phyloP scores from a whole-genome alignment of 73 alveolate genomes.

The Paramecium tetraurelia region DNA sequence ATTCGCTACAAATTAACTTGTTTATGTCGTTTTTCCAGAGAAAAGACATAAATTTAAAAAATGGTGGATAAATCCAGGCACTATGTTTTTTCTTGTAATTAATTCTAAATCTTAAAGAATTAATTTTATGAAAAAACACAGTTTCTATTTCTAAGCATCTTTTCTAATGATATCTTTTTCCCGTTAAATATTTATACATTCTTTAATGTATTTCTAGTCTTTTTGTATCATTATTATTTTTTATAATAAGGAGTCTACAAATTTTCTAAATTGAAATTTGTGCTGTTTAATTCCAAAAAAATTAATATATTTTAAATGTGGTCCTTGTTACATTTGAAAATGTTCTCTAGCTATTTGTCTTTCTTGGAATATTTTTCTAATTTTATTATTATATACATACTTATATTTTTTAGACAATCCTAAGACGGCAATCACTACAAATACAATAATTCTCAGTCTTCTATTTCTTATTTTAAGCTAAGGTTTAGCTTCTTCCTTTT shows the following conservation, averaged over 20 bases:
- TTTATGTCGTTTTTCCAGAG: background rate
- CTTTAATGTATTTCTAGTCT: background rate
- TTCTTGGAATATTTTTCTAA: background rate
- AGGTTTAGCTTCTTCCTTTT: background rate
- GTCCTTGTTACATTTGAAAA: background rate
- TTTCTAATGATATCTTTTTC: background rate
- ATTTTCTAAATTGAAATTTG: background rate
- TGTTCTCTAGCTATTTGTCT: background rate
- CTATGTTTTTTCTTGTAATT: background rate
- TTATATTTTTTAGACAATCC: background rate
- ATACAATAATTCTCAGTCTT: background rate
- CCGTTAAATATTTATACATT: background rate
- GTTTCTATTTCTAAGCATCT: background rate
- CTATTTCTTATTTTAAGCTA: background rate
- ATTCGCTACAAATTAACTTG: background rate
- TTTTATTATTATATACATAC: background rate
- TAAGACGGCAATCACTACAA: background rate
- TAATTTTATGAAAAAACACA: background rate
- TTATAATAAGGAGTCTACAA: background rate
- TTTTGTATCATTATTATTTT: background rate
- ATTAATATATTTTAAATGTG: background rate
- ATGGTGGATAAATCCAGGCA: background rate
- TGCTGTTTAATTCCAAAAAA: background rate
- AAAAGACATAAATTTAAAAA: background rate
- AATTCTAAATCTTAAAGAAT: background rate